phyloP scores from a whole-genome alignment of 2,329 filamentous ascomycete species.

The Alternaria longipes region DNA sequence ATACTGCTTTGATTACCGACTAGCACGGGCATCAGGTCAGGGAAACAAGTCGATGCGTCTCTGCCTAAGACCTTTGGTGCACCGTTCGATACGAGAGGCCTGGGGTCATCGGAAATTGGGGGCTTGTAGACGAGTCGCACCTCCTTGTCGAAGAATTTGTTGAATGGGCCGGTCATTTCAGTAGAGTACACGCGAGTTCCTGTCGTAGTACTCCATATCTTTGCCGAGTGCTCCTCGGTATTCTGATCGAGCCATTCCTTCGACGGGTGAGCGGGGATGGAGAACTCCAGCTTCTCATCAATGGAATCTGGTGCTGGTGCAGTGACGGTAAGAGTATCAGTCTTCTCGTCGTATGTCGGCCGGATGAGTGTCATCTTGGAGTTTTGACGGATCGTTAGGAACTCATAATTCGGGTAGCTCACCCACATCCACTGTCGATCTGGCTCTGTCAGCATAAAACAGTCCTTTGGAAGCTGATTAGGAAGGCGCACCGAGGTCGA shows the following conservation, averaged over 20 bases:
- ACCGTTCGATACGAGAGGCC: slow-evolving; percentile 66
- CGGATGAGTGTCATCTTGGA: slow-evolving; percentile 71
- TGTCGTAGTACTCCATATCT: slow-evolving; percentile 68
- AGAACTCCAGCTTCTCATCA: slow-evolving; percentile 51
- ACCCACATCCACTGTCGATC: slow-evolving; percentile 75
- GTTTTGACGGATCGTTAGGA: slow-evolving; percentile 70
- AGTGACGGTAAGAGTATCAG: slow-evolving; percentile 60
- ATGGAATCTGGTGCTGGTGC: slow-evolving; percentile 53
- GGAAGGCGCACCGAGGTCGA: slow-evolving; percentile 58
- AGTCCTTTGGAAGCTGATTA: too few species aligned
- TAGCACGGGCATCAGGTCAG: slow-evolving; percentile 67
- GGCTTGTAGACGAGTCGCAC: slow-evolving; percentile 70
- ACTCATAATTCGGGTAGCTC: slow-evolving; percentile 61
- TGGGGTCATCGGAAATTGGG: slow-evolving; percentile 57
- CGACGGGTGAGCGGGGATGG: slow-evolving; percentile 65
- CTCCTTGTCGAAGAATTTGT: slow-evolving; percentile 63
- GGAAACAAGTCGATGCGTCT: slow-evolving; percentile 64
- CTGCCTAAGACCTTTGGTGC: slow-evolving; percentile 63
- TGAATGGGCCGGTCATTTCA: slow-evolving; percentile 63
- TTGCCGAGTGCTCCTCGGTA: slow-evolving; percentile 60
- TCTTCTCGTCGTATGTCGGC: slow-evolving; percentile 58
- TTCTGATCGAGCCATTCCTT: slow-evolving; percentile 63
- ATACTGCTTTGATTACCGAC: slow-evolving; percentile 66
- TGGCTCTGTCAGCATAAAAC: slow-evolving; percentile 17
- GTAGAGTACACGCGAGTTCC: slow-evolving; percentile 65